Conservation (phyloP, 345 rosid species). For the Populus davidiana region DNA sequence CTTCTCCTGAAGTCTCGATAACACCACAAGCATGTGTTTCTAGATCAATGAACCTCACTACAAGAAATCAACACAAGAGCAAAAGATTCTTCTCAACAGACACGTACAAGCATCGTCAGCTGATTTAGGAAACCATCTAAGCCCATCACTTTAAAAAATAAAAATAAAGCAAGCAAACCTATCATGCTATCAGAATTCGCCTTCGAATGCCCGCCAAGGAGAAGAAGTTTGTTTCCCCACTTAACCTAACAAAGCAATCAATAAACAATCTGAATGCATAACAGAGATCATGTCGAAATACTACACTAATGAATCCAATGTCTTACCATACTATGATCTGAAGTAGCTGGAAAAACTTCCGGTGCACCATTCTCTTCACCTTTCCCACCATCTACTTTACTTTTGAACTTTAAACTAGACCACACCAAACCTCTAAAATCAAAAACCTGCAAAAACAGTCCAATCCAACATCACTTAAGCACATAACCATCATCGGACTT, state of each 20-base stretch:
- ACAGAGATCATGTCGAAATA: slow-evolving; percentile 4
- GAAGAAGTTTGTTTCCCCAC: slow-evolving; percentile 78
- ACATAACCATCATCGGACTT: slow-evolving; percentile 13
- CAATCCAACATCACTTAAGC: slow-evolving; percentile 9
- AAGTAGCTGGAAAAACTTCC: slow-evolving; percentile 64
- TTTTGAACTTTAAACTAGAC: slow-evolving; percentile 54
- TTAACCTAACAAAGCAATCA: slow-evolving; percentile 49
- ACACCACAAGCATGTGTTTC: slow-evolving; percentile 59
- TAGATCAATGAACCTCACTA: slow-evolving; percentile 74
- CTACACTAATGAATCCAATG: not conserved
- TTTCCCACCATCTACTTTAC: slow-evolving; percentile 37
- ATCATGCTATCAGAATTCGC: slow-evolving; percentile 49
- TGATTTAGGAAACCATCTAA: slow-evolving; percentile 2
- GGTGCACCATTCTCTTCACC: slow-evolving; percentile 34
- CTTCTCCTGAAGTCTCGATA: slow-evolving; percentile 62
- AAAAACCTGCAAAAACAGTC: slow-evolving; percentile 55
- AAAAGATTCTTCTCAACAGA: slow-evolving; percentile 23
- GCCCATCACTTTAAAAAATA: slow-evolving; percentile 6
- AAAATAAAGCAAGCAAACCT: slow-evolving; percentile 45
- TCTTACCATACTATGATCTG: slow-evolving; percentile 81
- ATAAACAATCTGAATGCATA: not conserved
- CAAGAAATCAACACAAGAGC: slow-evolving; percentile 22
- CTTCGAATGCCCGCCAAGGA: slow-evolving; percentile 82
- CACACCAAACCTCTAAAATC: slow-evolving; percentile 78
- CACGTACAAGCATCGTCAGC: not conserved